These are phyloP conservation scores for Plasmodium coatneyi DNA, from an alignment of 169 alveolate genomes.

Conservation along the genomic window DNA sequence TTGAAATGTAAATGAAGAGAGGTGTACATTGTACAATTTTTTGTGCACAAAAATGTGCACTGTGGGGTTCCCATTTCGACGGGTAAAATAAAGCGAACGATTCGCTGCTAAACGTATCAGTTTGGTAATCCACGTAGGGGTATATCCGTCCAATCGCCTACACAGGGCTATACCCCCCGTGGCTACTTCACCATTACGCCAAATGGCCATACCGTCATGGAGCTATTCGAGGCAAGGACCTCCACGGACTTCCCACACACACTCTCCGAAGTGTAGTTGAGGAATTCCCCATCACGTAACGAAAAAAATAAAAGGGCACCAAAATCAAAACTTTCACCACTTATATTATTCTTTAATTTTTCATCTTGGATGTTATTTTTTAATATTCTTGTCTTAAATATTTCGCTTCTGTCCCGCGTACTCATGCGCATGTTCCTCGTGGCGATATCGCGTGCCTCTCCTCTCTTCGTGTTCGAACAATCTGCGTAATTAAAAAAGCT, in stretches of 20 bases:
- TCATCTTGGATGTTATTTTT: slow-evolving; percentile 26
- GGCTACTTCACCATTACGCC: not conserved
- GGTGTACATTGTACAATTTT: not conserved
- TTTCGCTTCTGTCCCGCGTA: not conserved
- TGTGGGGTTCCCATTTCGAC: not conserved
- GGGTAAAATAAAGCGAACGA: not conserved
- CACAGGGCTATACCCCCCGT: not conserved
- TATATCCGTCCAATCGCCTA: not conserved
- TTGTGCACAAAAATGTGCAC: not conserved
- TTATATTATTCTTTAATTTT: slow-evolving; percentile 26
- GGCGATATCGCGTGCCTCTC: not conserved
- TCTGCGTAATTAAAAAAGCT: slow-evolving; percentile 27
- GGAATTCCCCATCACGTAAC: slow-evolving; percentile 63
- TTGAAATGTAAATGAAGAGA: not conserved
- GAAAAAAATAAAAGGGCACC: slow-evolving; percentile 74
- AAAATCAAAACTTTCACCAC: slow-evolving; percentile 25
- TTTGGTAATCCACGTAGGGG: not conserved
- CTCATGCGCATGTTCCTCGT: not conserved
- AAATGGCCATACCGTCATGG: slow-evolving; percentile 46
- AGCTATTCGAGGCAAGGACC: slow-evolving; percentile 55
- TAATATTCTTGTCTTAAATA: slow-evolving; percentile 26
- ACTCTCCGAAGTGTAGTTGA: slow-evolving; percentile 65
- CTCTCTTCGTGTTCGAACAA: not conserved
- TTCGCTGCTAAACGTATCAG: not conserved
- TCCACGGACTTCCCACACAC: slow-evolving; percentile 69